Base-by-base conservation (phyloP, 225 moss, liverwort and hornwort species). In the Asterella californica region DNA sequence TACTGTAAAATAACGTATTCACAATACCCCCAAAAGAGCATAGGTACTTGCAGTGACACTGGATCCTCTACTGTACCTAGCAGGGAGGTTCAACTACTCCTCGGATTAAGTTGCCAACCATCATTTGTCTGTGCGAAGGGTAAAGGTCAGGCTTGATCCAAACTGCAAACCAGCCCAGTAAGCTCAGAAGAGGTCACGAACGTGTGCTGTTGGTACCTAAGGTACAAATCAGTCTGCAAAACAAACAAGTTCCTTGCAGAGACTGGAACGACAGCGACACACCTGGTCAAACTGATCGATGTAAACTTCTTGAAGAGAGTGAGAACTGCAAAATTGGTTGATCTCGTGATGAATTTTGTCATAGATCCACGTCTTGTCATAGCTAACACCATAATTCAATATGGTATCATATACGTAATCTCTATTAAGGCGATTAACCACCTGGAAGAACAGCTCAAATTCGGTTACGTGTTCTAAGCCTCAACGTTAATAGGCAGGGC, bases 281-380 rank as follows among this genome's bases (percentile, higher is more conserved):
- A 93, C 95, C 92, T 95, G 97, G 81, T 99, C 94, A 85, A 99
- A 99, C 81, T 93, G 92, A 86, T 94, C 95, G 64, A 99, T 99
- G 73, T 99, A 99, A 27, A 99, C 97, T 81, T 99, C 97, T 87
- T 99, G 97, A 79, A 99, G 90, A 64, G 97, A 84, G 86, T 99
- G 93, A 30, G 84, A 93, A 81, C 97, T 99, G 85, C 97, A 99
- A 80, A 99, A 99, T 67, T 99, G 97, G 78, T 99, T 99, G 72
- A 99, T 95, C 88, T 99, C 97, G 59, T 99, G 97, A 89, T 99
- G 97, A 80, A 99, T 95, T 80, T 99, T 99, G 87, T 99, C 94
- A 83, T 99, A 99, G 57, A 99, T 99, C 97, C 97, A 99, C 25
- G 94, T 99, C 85, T 99, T 99, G 79, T 99, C 97, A 65, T 99